Percentiles rank a stretch among this genome's conserved stretches.
Conservation (phyloP, 192 early-diverging fungal species). For the Rhizoclosmatium globosum region DNA sequence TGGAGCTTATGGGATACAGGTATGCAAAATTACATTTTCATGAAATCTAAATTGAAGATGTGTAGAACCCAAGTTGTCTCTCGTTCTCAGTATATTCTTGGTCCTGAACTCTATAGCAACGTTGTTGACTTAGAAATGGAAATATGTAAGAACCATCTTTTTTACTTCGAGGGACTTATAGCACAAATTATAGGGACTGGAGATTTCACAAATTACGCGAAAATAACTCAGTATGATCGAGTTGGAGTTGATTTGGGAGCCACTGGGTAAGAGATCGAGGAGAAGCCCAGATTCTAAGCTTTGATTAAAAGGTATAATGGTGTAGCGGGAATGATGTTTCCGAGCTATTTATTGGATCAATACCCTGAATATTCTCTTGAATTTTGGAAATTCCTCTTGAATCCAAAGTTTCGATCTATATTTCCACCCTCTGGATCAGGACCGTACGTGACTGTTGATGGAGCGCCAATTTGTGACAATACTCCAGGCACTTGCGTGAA, state of each 20-base stretch:
- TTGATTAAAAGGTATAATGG: not conserved
- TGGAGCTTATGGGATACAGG: constrained; percentile 17
- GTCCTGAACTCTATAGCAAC: not conserved
- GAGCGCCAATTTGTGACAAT: too few relatives aligned
- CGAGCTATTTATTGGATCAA: too few relatives aligned
- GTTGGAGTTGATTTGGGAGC: constrained; percentile 19
- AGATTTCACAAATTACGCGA: not conserved
- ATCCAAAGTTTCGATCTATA: too few relatives aligned
- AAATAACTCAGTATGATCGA: not conserved
- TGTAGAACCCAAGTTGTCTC: not conserved
- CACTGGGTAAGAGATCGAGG: not conserved
- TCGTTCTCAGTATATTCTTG: not conserved
- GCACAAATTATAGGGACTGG: not conserved
- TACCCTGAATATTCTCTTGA: too few relatives aligned
- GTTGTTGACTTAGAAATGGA: not conserved
- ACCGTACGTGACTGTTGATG: too few relatives aligned
- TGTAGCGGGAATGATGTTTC: not conserved
- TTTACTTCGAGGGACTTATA: not conserved
- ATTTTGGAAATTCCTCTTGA: too few relatives aligned
- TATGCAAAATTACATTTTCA: too few relatives aligned
- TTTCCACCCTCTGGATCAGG: too few relatives aligned
- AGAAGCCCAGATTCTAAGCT: too few relatives aligned
- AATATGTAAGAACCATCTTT: not conserved
- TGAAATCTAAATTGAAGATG: too few relatives aligned
- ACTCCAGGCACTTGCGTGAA: too few relatives aligned